Conservation (phyloP, 441 rosid genomes). For the Raphanus hybrid region DNA sequence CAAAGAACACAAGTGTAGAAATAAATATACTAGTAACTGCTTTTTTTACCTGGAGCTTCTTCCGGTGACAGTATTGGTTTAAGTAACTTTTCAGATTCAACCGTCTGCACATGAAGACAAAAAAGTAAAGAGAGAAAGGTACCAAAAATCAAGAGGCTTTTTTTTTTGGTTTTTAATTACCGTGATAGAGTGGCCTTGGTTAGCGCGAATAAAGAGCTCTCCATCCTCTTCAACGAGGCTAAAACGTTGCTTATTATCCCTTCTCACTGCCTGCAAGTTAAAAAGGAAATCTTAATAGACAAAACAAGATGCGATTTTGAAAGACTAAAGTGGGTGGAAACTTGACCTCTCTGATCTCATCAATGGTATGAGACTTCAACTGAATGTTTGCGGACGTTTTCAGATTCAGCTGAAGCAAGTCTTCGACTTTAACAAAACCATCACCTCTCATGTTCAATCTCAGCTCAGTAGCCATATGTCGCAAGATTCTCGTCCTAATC, state of each 20-base stretch:
- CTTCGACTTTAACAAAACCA: constrained; percentile 79
- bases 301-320: no score
- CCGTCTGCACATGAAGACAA: constrained; percentile 51
- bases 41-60: constrained; percentile 62
- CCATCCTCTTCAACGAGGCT: constrained; percentile 77
- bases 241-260: constrained; percentile 85
- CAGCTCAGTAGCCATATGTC: constrained; percentile 79
- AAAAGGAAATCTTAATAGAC: neutral
- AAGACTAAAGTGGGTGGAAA: constrained; percentile 4
- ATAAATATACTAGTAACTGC: neutral
- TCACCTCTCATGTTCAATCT: constrained; percentile 74
- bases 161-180: no score
- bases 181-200: constrained; percentile 90
- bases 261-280: constrained; percentile 71
- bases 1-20: neutral
- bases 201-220: constrained; percentile 83
- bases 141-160: no score
- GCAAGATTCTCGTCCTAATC: constrained; percentile 70
- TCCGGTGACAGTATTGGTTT: constrained; percentile 74
- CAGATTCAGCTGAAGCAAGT: constrained; percentile 67
- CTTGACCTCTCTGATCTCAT: constrained; percentile 78
- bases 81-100: constrained; percentile 77
- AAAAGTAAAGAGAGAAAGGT: no score
- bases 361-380: constrained; percentile 67
- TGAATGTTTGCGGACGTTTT: constrained; percentile 75